Evolutionary conservation across 768 basidiomycete genomes (phyloP).

Genomic region (Termitomyces titanicus): DNA sequence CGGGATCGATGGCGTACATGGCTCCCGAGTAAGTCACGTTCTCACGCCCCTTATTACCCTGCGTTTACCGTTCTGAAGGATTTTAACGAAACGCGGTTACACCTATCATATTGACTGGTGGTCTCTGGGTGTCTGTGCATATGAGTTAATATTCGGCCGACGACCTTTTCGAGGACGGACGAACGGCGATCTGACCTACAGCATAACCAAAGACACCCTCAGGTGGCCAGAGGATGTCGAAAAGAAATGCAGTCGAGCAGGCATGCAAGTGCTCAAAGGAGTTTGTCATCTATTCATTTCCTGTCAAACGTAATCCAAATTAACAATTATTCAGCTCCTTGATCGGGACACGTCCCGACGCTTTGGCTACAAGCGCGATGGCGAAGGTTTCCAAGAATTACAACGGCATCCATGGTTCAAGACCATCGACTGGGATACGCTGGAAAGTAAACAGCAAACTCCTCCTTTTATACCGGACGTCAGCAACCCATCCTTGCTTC

Average conservation of each 20-base stretch:
- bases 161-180: constrained; percentile 92
- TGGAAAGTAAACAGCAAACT: constrained; percentile 69
- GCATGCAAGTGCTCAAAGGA: constrained; percentile 75
- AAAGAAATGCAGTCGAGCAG: constrained; percentile 69
- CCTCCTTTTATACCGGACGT: constrained; percentile 92
- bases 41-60: constrained; percentile 3
- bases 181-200: constrained; percentile 88
- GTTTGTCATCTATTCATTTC: constrained; percentile 46
- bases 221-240: constrained; percentile 91
- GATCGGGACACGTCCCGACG: constrained; percentile 82
- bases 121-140: constrained; percentile 92
- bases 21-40: constrained; percentile 60
- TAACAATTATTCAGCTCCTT: constrained; percentile 54
- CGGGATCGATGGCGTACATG: constrained; percentile 99
- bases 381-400: constrained; percentile 79
- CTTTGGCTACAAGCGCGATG: constrained; percentile 76
- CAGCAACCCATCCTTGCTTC: constrained; percentile 22
- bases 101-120: constrained; percentile 96
- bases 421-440: constrained; percentile 82
- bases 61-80: constrained; percentile 33
- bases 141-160: constrained; percentile 88
- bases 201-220: constrained; percentile 84
- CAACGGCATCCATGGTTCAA: constrained; percentile 84
- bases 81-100: constrained; percentile 90
- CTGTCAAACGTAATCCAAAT: not conserved